Conservation (phyloP, 768 basidiomycete genomes). For the Suillus lakei region DNA sequence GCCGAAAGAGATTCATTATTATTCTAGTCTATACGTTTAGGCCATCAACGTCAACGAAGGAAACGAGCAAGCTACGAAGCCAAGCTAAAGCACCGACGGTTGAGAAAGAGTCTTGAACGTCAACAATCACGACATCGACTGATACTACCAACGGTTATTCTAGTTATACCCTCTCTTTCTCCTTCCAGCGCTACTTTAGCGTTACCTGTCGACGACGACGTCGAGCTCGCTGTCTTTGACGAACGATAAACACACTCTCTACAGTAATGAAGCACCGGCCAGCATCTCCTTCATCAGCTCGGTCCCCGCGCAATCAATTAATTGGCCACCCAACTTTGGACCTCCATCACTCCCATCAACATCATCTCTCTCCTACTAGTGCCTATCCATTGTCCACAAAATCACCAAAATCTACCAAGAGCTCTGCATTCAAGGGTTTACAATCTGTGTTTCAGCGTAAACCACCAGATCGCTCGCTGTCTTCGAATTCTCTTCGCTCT, state of each 20-base stretch:
- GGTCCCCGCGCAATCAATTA: constrained; percentile 44
- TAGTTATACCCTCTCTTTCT: constrained; percentile 8
- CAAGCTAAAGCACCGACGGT: neutral
- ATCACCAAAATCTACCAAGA: constrained; percentile 34
- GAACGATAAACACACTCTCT: neutral
- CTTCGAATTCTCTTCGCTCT: constrained; percentile 56
- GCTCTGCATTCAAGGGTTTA: constrained; percentile 42
- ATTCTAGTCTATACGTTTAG: neutral
- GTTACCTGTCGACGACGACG: constrained; percentile 9
- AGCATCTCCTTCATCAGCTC: constrained; percentile 34
- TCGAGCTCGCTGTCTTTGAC: constrained; percentile 17
- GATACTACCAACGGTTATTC: neutral
- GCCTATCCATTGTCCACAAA: constrained; percentile 41
- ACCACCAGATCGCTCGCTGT: constrained; percentile 45
- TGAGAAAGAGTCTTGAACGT: neutral
- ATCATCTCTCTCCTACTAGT: constrained; percentile 52
- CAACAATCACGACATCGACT: neutral
- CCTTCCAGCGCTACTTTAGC: constrained; percentile 11
- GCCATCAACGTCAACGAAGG: neutral
- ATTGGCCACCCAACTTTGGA: constrained; percentile 41
- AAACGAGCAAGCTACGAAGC: neutral
- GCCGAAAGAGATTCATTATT: neutral
- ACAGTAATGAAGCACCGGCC: constrained; percentile 37
- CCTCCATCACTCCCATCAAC: constrained; percentile 34
- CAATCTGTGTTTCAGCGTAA: constrained; percentile 57